Evolutionary conservation across 345 rosid genomes (phyloP), one percentile per base, ranked within the genome.

Genomic region (Angophora floribunda): DNA sequence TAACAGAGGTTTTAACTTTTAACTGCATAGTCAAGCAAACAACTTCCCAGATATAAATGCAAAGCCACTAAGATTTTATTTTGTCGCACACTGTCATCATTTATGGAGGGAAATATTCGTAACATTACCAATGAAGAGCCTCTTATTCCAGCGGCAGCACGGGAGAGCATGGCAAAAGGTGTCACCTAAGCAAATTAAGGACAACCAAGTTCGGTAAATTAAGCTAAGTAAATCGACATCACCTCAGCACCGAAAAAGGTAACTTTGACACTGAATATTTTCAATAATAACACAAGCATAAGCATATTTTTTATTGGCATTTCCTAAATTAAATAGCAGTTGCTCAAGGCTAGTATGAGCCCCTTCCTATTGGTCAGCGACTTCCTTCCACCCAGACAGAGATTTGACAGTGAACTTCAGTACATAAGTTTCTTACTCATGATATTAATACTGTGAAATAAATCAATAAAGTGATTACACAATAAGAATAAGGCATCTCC

Each of bases 111-210:
- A 32, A 61, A 5, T 9, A 53, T 41, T 50, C 52, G 32, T 22
- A 30, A 16, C 93, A 51, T 92, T 95, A 98, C 99, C 99, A 98
- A 85, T 87, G 99, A 94, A 86, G 98, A 94, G 88, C 99, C 99
- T 92, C 99, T 94, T 80, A 97, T 98, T 91, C 99, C 99, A 28
- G 99, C 99, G 55, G 99, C 95, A 87, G 97, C 90, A 53, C 99
- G 96, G 61, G 99, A 98, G 70, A 98, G 95, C 99, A 98, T 96
- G 51, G 99, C 99, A 91, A 95, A 97, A 87, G 98, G 99, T 5
- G 99, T 98, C 87, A 96, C 96, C 99, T 98, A 90, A 85, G 92
- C 89, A 67, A 87, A 63, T 30, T 88, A 67, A 87, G 51, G 90
- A 86, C 65, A 80, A 50, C 22, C 87, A 47, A 82, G 14, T 6